phyloP scores from a whole-genome alignment of 208 protist genomes.

The Tritrichomonas foetus region DNA sequence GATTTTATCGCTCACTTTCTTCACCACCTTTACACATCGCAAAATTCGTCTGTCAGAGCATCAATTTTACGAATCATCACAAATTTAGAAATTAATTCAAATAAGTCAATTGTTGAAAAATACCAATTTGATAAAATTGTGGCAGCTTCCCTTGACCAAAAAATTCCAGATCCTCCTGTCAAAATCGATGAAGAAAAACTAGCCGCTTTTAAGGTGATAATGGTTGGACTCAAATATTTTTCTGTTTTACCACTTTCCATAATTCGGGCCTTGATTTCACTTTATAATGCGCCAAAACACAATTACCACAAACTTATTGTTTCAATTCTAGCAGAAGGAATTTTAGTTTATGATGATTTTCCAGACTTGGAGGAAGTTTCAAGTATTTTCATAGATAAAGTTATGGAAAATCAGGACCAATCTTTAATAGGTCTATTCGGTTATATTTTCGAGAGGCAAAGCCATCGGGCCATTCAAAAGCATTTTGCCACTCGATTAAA shows the following conservation, averaged over 20 bases:
- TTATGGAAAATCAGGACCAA: neutral
- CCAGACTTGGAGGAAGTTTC: neutral
- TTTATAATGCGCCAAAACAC: neutral
- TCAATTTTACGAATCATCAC: neutral
- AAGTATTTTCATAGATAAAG: neutral
- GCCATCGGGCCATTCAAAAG: neutral
- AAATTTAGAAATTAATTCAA: neutral
- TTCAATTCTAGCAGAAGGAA: neutral
- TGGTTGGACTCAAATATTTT: neutral
- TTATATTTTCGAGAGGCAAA: neutral
- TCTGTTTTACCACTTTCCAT: neutral
- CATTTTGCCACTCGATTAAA: neutral
- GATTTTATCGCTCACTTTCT: neutral
- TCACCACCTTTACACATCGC: neutral
- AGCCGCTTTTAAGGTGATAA: neutral
- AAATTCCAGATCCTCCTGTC: neutral
- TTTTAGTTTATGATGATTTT: neutral
- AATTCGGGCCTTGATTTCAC: neutral
- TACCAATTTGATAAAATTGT: neutral
- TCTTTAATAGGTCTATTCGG: neutral
- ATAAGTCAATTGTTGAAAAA: neutral
- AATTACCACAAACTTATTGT: neutral
- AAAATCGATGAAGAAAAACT: neutral
- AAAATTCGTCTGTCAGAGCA: neutral
- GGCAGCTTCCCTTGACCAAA: neutral